A percentile compares a stretch with the other conserved stretches of the same genome.
Evolutionary conservation across 345 rosid genomes (phyloP).

Genomic region (Raphanus sativus): DNA sequence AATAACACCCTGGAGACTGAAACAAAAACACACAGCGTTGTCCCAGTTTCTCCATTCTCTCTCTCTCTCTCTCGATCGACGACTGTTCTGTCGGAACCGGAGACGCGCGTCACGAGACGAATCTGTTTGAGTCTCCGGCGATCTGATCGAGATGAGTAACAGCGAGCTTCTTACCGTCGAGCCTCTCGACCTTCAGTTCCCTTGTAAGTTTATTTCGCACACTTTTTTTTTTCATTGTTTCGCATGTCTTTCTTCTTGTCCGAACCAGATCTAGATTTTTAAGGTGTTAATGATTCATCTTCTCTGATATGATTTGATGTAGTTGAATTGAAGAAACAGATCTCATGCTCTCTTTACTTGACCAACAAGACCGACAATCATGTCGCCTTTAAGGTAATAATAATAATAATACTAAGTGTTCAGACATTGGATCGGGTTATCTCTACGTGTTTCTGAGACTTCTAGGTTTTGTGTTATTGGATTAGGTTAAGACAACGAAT

Average conservation of each 20-base stretch:
- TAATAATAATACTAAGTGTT: neutral
- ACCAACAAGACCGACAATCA: slow-evolving; percentile 72
- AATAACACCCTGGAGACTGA: neutral
- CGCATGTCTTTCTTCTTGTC: neutral
- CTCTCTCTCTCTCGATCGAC: slow-evolving; percentile 16
- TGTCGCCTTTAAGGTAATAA: slow-evolving; percentile 76
- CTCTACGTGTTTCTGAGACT: neutral
- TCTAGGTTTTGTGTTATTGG: neutral
- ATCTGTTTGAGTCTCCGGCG: slow-evolving; percentile 17
- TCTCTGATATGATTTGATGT: neutral
- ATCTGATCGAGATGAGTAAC: slow-evolving; percentile 48
- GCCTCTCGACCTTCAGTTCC: slow-evolving; percentile 79
- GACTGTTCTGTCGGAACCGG: slow-evolving; percentile 13
- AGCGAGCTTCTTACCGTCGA: slow-evolving; percentile 74
- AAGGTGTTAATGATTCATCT: neutral
- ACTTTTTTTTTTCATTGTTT: neutral
- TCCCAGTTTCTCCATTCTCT: slow-evolving; percentile 29
- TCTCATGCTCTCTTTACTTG: slow-evolving; percentile 72
- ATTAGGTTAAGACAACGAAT: slow-evolving; percentile 85
- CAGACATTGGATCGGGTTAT: neutral
- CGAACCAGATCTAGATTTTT: slow-evolving; percentile 13
- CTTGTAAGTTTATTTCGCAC: slow-evolving; percentile 56
- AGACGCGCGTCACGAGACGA: slow-evolving; percentile 27
- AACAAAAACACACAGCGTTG: slow-evolving; percentile 20
- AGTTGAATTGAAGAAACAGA: slow-evolving; percentile 93